phyloP scores from a whole-genome alignment of 2,329 filamentous ascomycete species.

The Cordyceps javanica region DNA sequence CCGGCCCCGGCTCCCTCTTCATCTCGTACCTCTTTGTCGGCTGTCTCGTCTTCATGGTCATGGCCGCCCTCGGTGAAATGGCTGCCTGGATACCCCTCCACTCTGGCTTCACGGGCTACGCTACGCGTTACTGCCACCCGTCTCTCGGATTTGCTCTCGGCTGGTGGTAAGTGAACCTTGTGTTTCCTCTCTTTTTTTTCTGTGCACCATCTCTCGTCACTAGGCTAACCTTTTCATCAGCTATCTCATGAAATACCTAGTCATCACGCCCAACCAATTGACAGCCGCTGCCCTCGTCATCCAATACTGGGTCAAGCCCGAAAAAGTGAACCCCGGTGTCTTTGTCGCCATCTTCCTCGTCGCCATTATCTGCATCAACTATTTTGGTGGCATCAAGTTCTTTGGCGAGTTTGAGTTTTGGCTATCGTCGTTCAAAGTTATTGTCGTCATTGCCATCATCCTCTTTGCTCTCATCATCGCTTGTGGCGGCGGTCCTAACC shows the following conservation, averaged over 20 bases:
- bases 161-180: constrained; percentile 49
- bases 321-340: constrained; percentile 67
- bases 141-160: constrained; percentile 75
- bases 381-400: constrained; percentile 54
- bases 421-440: constrained; percentile 60
- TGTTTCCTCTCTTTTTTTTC: not conserved
- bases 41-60: constrained; percentile 70
- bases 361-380: constrained; percentile 59
- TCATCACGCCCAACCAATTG: constrained; percentile 77
- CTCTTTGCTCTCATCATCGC: constrained; percentile 58
- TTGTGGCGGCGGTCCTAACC: constrained; percentile 58
- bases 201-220: not conserved
- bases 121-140: constrained; percentile 71
- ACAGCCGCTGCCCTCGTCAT: constrained; percentile 76
- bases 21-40: constrained; percentile 67
- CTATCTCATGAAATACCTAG: constrained; percentile 74
- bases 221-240: constrained; percentile 19
- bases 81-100: constrained; percentile 73
- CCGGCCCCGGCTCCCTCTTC: constrained; percentile 59
- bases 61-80: constrained; percentile 80
- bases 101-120: constrained; percentile 77
- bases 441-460: constrained; percentile 61
- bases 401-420: constrained; percentile 63
- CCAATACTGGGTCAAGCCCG: constrained; percentile 64
- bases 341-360: constrained; percentile 69